Evolutionary conservation across 1,139 yeast genomes (phyloP).

Genomic region (Suhomyces chickasaworum): DNA sequence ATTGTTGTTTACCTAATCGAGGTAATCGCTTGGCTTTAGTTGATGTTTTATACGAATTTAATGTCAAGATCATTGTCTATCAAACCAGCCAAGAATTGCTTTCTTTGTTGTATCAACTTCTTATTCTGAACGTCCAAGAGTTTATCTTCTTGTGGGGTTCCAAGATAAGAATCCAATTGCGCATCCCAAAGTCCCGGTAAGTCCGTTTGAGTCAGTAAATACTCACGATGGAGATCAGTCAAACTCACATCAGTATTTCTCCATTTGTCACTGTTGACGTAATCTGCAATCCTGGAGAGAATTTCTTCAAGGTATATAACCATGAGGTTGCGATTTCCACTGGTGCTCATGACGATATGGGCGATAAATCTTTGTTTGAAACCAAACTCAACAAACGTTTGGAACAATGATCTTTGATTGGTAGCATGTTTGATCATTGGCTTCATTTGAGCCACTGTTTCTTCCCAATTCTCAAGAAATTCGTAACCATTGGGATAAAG

Average conservation of each 20-base stretch:
- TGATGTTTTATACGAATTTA: not conserved
- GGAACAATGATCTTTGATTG: constrained; percentile 7
- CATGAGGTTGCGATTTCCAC: constrained; percentile 22
- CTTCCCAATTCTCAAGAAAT: constrained; percentile 9
- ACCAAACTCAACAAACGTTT: constrained; percentile 25
- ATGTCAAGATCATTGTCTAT: constrained; percentile 3
- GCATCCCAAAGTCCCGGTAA: constrained; percentile 27
- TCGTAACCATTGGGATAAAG: constrained; percentile 9
- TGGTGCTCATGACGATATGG: constrained; percentile 32
- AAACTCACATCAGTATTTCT: constrained; percentile 2
- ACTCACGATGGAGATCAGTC: constrained; percentile 5
- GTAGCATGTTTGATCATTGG: constrained; percentile 7
- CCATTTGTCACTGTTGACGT: constrained; percentile 10
- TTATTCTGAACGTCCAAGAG: constrained; percentile 25
- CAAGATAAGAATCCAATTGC: constrained; percentile 26
- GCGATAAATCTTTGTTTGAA: constrained; percentile 29
- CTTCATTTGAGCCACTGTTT: constrained; percentile 7
- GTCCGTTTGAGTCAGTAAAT: constrained; percentile 6
- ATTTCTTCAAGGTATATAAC: constrained; percentile 8
- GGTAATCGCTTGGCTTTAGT: not conserved
- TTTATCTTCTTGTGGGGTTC: constrained; percentile 18
- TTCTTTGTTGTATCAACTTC: constrained; percentile 24
- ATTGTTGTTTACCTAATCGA: not conserved
- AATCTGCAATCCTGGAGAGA: constrained; percentile 12
- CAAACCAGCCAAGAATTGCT: constrained; percentile 22